Base-by-base conservation (phyloP, 768 basidiomycete genomes). In the Boletus reticuloceps region DNA sequence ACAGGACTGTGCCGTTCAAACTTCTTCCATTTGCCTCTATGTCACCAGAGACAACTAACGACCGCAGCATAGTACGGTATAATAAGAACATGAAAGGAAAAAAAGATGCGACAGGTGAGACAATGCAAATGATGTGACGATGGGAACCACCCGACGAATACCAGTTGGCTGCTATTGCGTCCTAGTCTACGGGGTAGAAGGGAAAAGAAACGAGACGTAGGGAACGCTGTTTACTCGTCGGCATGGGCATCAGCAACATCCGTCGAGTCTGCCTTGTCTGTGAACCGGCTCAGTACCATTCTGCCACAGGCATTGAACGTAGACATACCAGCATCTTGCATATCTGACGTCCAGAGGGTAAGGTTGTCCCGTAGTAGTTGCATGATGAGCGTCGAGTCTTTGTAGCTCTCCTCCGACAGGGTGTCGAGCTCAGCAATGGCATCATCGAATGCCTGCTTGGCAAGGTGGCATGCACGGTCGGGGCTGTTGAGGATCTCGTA, bases 391-490 rank as follows among this genome's bases (percentile, higher is more conserved):
- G 96, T 98, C 55, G 94, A 97, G 75, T 98, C 95, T 81, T 98
- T 97, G 89, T 98, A 98, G 75, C 88, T 90, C 82, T 98, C 95
- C 78, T 98, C 96, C 66, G 91, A 94, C 52, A 98, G 85, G 22
- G 95, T 98, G 81, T 98, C 95, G 68, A 98, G 92, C 78, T 98
- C 95, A 63, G 95, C 94, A 72, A 98, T 98, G 44, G 96, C 96
- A 73, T 98, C 95, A 61, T 98, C 95, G 75, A 98, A 98, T 9
- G 96, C 95, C 76, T 97, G 94, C 81, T 98, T 98, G 73, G 95
- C 95, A 63, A 98, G 89, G 71, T 95, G 92, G 81, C 95, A 97
- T 49, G 96, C 96, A 75, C 94, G 92, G 76, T 97, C 95, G 64
- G 96, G 94, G 75, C 89, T 91, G 85, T 97, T 97, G 75, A 97